These are phyloP conservation scores for Stephania cephalantha DNA, from an alignment of 164 flowering plant species.

Conservation along the genomic window DNA sequence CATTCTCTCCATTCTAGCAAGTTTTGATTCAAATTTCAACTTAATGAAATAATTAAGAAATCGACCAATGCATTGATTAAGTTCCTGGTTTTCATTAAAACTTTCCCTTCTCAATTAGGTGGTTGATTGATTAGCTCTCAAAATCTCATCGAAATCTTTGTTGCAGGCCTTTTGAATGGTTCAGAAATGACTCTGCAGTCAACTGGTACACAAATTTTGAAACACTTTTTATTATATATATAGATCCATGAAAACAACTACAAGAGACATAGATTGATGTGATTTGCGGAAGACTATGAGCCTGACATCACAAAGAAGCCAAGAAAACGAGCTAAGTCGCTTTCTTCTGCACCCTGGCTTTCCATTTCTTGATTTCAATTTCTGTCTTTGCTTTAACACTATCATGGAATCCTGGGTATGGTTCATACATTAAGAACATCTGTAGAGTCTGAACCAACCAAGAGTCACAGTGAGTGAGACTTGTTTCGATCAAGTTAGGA, in stretches of 20 bases:
- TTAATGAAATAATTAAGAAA: neutral
- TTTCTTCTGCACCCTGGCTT: conserved; percentile 2
- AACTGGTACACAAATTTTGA: neutral
- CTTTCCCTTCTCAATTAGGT: neutral
- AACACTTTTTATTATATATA: neutral
- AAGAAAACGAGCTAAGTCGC: neutral
- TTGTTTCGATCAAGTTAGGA: neutral
- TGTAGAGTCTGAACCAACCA: neutral
- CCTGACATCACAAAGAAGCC: neutral
- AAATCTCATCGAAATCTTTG: neutral
- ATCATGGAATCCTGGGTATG: neutral
- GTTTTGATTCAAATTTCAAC: neutral
- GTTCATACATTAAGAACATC: neutral
- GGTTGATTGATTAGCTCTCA: neutral
- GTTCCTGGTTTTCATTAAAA: neutral
- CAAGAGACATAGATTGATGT: neutral
- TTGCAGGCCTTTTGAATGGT: neutral
- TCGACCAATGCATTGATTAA: neutral
- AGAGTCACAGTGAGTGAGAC: neutral
- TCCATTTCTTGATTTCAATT: neutral
- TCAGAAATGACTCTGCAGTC: neutral
- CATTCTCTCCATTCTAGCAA: neutral
- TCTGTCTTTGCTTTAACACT: neutral
- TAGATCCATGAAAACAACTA: neutral
- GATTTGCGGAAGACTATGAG: neutral